Conservation (phyloP, 306 rosid genomes). For the Carpinus viminea region DNA sequence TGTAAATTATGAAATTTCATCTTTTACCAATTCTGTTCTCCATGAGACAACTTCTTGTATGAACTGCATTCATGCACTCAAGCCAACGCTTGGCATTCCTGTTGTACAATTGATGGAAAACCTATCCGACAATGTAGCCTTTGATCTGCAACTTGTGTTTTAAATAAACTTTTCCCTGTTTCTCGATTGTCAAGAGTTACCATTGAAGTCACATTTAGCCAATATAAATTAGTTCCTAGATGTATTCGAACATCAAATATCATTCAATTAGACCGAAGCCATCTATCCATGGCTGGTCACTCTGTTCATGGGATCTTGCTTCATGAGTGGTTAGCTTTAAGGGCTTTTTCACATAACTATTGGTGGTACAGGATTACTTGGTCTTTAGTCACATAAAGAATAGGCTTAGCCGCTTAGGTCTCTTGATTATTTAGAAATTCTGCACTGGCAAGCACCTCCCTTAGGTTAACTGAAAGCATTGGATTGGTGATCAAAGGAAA, state of each 20-base stretch:
- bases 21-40: background rate
- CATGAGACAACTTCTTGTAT: background rate
- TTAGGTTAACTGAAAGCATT: too few species aligned
- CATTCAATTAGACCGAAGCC: background rate
- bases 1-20: conserved; percentile 17
- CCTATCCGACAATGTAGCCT: background rate
- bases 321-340: background rate
- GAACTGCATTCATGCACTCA: background rate
- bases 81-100: background rate
- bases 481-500: too few species aligned
- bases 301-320: background rate
- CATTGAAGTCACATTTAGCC: background rate
- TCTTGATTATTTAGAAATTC: too few species aligned
- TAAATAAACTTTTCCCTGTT: background rate
- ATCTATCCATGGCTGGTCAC: background rate
- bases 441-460: too few species aligned
- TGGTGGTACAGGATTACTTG: background rate
- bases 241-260: background rate
- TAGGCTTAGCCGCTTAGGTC: background rate
- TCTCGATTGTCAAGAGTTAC: background rate
- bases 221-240: background rate
- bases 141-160: background rate
- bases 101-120: background rate
- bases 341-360: background rate
- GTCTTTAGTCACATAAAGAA: background rate